Base-by-base conservation (phyloP, 2,329 filamentous ascomycete genomes). In the Didymosphaeria variabile region DNA sequence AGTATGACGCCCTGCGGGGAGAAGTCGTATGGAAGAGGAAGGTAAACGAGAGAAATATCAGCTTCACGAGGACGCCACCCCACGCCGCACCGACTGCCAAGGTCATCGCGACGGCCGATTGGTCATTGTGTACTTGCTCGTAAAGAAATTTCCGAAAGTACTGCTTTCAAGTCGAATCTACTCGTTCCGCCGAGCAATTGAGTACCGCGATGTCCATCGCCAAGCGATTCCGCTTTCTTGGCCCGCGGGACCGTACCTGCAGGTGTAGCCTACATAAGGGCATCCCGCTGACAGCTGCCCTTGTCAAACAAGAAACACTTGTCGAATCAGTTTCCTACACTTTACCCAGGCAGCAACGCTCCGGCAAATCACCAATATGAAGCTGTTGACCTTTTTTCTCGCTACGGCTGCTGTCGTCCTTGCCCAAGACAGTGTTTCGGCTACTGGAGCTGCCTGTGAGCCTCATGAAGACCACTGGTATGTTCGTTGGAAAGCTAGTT, bases 401-500 rank as follows among this genome's bases (percentile, higher is more conserved):
- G 54, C 56, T 34, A 51, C 63, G 57, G 59, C 59, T 36, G 54
- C 61, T 19, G 54, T 62, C 15, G 56, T 52, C n/a, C 23, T 32
- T 42, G 51, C 50, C 19, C 57, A 59, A 13, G 55, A 57, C 47
- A 45, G 9, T n/a, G 46, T 57, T 26, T 51, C 55, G 5, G 45
- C 55, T 13, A 57, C 55, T 10, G 55, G 49, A 34, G 49, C 51
- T 44, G 31, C 32, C 12, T 60, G 58, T 34, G 58, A 49, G 47
- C 58, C 58, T 17, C 58, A 60, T 57, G 58, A 26, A 2, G 58
- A 60, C 34, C 58, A 57, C 29, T 60, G 58, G 58, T 58, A 57
- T 46, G 47, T 29, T 13, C 1, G n/a, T 4, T 23, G 36, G 21
- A 8, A 21, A 12, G 10, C 34, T 12, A 26, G 2, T 7, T 19